These are phyloP conservation scores for Ogataea siamensis DNA, from an alignment of 805 yeast genomes.

Conservation along the genomic window DNA sequence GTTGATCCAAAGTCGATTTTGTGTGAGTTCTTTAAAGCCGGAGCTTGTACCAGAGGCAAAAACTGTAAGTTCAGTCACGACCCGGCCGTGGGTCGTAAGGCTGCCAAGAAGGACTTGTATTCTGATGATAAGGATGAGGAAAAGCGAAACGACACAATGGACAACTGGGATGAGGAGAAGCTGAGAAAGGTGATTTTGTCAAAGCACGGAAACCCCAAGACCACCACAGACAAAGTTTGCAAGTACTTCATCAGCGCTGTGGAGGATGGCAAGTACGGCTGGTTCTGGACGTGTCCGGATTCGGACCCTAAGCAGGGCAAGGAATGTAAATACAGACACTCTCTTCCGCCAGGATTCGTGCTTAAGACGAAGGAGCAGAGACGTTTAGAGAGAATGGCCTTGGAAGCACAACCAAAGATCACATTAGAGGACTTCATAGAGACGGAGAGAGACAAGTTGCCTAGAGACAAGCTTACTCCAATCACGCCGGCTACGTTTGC, in stretches of 20 bases:
- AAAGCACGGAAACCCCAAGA: conserved; percentile 91
- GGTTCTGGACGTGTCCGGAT: conserved; percentile 98
- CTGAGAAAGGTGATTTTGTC: conserved; percentile 80
- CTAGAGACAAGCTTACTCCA: conserved; percentile 74
- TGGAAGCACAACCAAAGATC: conserved; percentile 81
- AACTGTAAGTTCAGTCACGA: conserved; percentile 94
- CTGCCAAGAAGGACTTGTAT: conserved; percentile 87
- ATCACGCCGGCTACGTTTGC: conserved; percentile 78
- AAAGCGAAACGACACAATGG: conserved; percentile 75
- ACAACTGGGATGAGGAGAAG: conserved; percentile 95
- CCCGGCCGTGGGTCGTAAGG: conserved; percentile 78
- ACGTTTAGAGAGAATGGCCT: conserved; percentile 80
- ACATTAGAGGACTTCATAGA: conserved; percentile 95
- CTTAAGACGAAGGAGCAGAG: conserved; percentile 96
- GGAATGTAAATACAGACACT: conserved; percentile 90
- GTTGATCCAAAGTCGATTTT: conserved; percentile 94
- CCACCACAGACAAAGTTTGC: conserved; percentile 94
- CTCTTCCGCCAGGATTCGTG: conserved; percentile 95
- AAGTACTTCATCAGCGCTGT: conserved; percentile 94
- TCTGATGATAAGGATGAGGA: conserved; percentile 71
- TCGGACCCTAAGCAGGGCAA: conserved; percentile 58
- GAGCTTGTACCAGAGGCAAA: conserved; percentile 79
- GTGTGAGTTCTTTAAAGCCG: conserved; percentile 84
- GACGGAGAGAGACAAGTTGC: conserved; percentile 83
- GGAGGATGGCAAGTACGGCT: conserved; percentile 95